Conservation (phyloP, 2,329 filamentous ascomycete genomes). For the Chrysosporium queenslandicum region DNA sequence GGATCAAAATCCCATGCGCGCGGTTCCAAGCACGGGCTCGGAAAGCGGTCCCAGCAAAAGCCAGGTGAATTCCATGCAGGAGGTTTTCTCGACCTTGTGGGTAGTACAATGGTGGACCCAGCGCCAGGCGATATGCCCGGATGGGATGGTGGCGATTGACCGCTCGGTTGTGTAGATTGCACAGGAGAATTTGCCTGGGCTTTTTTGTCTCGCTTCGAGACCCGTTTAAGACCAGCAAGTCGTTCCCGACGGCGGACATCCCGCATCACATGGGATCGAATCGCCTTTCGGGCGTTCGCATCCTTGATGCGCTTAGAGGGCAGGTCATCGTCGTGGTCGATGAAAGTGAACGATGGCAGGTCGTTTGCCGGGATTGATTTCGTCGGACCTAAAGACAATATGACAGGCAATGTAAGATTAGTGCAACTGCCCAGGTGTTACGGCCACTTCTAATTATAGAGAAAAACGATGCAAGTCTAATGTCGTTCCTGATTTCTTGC, state of each 20-base stretch:
- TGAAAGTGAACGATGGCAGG: conserved; percentile 32
- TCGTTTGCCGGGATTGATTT: conserved; percentile 20
- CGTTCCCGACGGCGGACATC: conserved; percentile 35
- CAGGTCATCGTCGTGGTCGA: conserved; percentile 34
- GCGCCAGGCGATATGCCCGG: neutral
- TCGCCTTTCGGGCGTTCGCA: conserved; percentile 31
- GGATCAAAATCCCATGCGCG: conserved; percentile 5
- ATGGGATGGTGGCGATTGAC: neutral
- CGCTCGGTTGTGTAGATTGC: neutral
- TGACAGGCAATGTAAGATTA: neutral
- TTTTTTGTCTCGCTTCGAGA: conserved; percentile 24
- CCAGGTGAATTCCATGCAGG: conserved; percentile 6
- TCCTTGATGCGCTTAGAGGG: conserved; percentile 32
- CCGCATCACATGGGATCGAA: conserved; percentile 38
- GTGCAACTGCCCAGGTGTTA: neutral
- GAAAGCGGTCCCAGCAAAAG: neutral
- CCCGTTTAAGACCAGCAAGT: conserved; percentile 31
- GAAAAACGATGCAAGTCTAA: neutral
- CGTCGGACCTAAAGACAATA: conserved; percentile 18
- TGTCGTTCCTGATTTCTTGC: neutral
- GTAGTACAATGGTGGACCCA: neutral
- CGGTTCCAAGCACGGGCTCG: conserved; percentile 1
- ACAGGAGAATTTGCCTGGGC: neutral
- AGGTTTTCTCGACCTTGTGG: neutral
- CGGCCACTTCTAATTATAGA: neutral